Base-by-base conservation (phyloP, 306 rosid genomes). In the Cicer pinnatifidum region DNA sequence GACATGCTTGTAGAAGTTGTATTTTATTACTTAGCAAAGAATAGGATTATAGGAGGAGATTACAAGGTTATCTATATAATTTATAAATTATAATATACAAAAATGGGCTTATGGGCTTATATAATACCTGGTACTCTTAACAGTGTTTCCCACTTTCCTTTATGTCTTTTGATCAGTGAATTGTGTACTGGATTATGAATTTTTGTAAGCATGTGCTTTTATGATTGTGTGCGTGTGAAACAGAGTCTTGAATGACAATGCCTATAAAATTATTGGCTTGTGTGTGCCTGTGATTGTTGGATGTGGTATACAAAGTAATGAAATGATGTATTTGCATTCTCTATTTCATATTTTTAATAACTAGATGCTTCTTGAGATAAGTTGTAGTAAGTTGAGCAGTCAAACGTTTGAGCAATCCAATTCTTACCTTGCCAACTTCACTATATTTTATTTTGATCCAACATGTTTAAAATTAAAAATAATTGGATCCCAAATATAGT, bases 101-200 rank as follows among this genome's bases (percentile, higher is more conserved):
- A 54, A 16, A 16, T 7, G 58, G 57, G 5, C 35, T 39, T 38
- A 15, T 7, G 58, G 57, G 5, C 37, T 39, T 38, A 23, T 23
- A 23, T 23, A 57, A 57, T 23, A 53, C 12, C 35, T 53, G 4
- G 4, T 17, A 57, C 39, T 23, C 39, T 20, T 20, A 23, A 20
- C 13, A 57, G 28, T 1, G n/a, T 57, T 57, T 57, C 40, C 57
- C 52, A 11, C 16, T 41, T 33, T 59, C 9, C 47, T 41, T 13
- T 45, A 60, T 47, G 53, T 48, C 51, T 69, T 77, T 64, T 52
- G 15, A 44, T 35, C 5, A 60, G 13, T 52, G 67, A 46, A 59
- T 66, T 39, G 54, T 62, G 19, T 63, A 57, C 60, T 57, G 23
- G 60, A 52, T 40, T 45, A 20, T 45, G 47, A 65, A 38, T 17